A percentile compares a stretch with the other conserved stretches of the same genome.
Conservation (phyloP, 768 basidiomycete genomes). For the Suillus subluteus region DNA sequence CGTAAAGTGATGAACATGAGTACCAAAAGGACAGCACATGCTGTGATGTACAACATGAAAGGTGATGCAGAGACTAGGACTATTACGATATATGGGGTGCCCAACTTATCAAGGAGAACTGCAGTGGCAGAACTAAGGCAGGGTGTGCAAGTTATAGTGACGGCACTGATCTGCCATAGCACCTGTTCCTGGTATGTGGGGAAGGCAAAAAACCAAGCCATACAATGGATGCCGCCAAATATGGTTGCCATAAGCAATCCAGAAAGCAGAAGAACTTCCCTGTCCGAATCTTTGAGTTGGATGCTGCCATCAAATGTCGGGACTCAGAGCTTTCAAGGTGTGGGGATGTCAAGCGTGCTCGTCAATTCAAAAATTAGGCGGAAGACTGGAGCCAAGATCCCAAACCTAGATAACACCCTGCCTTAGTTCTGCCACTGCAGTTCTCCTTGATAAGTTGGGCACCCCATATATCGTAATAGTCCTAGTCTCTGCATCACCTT, state of each 20-base stretch:
- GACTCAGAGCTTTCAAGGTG: background rate
- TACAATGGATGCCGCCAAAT: slow-evolving; percentile 33
- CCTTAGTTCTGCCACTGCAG: too few species aligned
- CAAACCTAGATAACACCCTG: too few species aligned
- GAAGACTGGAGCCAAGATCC: too few species aligned
- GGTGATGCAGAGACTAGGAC: too few species aligned
- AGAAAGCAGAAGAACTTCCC: accelerated
- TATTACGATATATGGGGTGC: too few species aligned
- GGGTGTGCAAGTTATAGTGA: slow-evolving; percentile 13
- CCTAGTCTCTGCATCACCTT: too few species aligned
- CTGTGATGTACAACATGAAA: background rate
- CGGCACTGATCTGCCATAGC: slow-evolving; percentile 24
- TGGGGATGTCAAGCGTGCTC: too few species aligned
- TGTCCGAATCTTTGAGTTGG: too few species aligned
- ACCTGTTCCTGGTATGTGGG: slow-evolving; percentile 16
- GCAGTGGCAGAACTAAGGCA: background rate
- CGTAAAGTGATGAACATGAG: background rate
- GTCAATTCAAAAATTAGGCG: background rate
- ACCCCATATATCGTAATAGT: too few species aligned
- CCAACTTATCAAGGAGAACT: too few species aligned
- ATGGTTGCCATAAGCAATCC: slow-evolving; percentile 12
- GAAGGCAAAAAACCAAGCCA: slow-evolving; percentile 28
- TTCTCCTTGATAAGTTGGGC: too few species aligned
- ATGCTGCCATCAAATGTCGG: background rate
- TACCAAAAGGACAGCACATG: background rate